Percentiles rank a stretch among this genome's conserved stretches.
These are phyloP conservation scores for Fusarium drepaniforme DNA, from an alignment of 2,329 filamentous ascomycete species.

Conservation along the genomic window DNA sequence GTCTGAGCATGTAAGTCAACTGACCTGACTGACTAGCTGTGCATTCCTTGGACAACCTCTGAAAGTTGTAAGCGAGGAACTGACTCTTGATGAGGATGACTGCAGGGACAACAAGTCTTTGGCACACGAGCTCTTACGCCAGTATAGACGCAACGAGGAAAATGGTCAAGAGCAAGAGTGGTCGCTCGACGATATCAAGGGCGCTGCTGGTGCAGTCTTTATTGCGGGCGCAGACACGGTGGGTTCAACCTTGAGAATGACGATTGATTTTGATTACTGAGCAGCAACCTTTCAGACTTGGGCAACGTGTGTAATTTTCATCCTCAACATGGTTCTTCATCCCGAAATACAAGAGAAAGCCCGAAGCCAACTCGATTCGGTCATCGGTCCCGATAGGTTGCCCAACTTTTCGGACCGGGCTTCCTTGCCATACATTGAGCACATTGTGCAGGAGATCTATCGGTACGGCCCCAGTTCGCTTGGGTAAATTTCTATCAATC, in stretches of 20 bases:
- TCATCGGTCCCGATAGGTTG: slow-evolving; percentile 55
- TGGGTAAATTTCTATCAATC: neutral
- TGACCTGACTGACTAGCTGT: neutral
- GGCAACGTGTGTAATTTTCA: slow-evolving; percentile 51
- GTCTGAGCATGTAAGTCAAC: slow-evolving; percentile 42
- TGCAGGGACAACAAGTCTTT: slow-evolving; percentile 37
- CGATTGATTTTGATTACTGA: slow-evolving; percentile 40
- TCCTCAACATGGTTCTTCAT: slow-evolving; percentile 57
- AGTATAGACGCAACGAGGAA: slow-evolving; percentile 29
- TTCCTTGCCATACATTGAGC: slow-evolving; percentile 57
- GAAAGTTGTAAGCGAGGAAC: neutral
- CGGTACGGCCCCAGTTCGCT: slow-evolving; percentile 39
- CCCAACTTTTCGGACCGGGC: slow-evolving; percentile 60
- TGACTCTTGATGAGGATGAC: slow-evolving; percentile 29
- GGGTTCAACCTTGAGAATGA: slow-evolving; percentile 18
- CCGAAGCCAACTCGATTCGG: slow-evolving; percentile 58
- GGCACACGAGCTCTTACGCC: slow-evolving; percentile 41
- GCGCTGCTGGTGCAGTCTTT: slow-evolving; percentile 61
- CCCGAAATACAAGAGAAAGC: slow-evolving; percentile 61
- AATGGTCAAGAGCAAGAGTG: slow-evolving; percentile 33
- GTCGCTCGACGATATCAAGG: slow-evolving; percentile 60
- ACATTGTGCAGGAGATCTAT: slow-evolving; percentile 59
- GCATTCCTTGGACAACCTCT: neutral
- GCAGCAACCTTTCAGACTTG: slow-evolving; percentile 35
- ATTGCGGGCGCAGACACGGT: slow-evolving; percentile 61